Evolutionary conservation across 2,329 filamentous ascomycete genomes (phyloP), one percentile per base, ranked within the genome.

Genomic region (Celoporthe dispersa): DNA sequence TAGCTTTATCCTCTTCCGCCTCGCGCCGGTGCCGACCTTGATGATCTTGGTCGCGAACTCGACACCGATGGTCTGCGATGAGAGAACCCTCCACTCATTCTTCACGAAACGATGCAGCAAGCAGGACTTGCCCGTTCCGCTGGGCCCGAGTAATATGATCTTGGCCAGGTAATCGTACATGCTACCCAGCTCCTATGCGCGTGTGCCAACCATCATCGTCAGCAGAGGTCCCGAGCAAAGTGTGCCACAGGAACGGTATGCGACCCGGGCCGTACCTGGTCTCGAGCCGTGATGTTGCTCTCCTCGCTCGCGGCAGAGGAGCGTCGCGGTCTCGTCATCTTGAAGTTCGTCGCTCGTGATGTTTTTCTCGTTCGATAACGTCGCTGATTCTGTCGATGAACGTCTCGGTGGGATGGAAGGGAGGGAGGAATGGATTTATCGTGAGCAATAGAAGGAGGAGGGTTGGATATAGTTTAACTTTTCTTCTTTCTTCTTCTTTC

Each of bases 121-220:
- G 81, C 96, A 98, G 61, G 95, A 98, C 94, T 99, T 99, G 83
- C 96, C 96, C 73, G 93, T 93, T 75, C 94, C 94, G 80, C 94
- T 97, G 44, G 96, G 96, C 57, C 96, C 96, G 14, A 99, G 86
- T 71, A 99, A 85, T 77, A 99, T 97, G 75, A 98, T 91, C 84
- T 99, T 99, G 75, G 94, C 96, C 60, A 99, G 87, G 80, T 98
- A 98, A 82, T 99, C 96, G 83, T 98, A 99, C 95, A 98, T 98
- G 84, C 92, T 96, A 70, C 93, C 94, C 77, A 99, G 88, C 83
- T 99, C 96, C 92, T 63, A 8, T 31, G 14, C 35, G 9, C n/a
- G n/a, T 25, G 35, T 35, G 33, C 60, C 33, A 16, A 37, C 25
- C 25, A 37, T 37, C 59, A 61, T 37, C 35, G 35, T 61, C 59